Base-by-base conservation (phyloP, 108 stramenopile genomes). In the Asterionellopsis glacialis region DNA sequence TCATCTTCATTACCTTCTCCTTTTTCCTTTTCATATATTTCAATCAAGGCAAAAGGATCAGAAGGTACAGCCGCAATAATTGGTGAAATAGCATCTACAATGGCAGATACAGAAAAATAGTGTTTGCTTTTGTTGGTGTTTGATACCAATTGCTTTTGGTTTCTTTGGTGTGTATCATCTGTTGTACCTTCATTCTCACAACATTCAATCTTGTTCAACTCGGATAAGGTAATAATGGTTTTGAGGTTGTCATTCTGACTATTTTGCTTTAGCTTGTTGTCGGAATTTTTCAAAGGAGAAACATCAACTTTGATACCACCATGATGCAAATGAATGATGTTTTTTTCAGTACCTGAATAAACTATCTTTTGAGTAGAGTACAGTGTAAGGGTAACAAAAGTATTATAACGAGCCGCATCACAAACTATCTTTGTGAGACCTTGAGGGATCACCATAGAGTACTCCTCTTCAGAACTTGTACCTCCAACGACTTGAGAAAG, bases 81-180 rank as follows among this genome's bases (percentile, higher is more conserved):
- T 1, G 90, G 86, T n/a, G 90, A 84, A 45, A 87, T 76, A 5
- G 90, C 78, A 76, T 85, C 82, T 2, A 91, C 74, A 24, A 53
- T 74, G 28, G 67, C 82, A 45, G n/a, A 14, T 33, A 73, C 40
- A 0, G 60, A 42, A 52, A 45, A 59, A 39, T 59, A 14, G 45
- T 63, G 16, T 53, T 61, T 61, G 28, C 47, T 12, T 33, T 52
- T 26, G 9, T 43, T 51, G 53, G 25, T 25, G 27, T 45, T 21
- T 59, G 7, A 33, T 33, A 7, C 39, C 13, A 51, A 18, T 6
- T 10, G 51, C 12, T 65, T 59, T 51, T 54, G 28, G 6, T 48
- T 21, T 21, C 6, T 16, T 21, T 19, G 21, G 21, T 54, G 33
- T 41, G n/a, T n/a, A n/a, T n/a, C n/a, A n/a, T n/a, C n/a, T n/a